Evolutionary conservation across 495 filamentous ascomycete species (phyloP), one percentile per base, ranked within the genome.

Genomic region (Articulospora tetracladia): DNA sequence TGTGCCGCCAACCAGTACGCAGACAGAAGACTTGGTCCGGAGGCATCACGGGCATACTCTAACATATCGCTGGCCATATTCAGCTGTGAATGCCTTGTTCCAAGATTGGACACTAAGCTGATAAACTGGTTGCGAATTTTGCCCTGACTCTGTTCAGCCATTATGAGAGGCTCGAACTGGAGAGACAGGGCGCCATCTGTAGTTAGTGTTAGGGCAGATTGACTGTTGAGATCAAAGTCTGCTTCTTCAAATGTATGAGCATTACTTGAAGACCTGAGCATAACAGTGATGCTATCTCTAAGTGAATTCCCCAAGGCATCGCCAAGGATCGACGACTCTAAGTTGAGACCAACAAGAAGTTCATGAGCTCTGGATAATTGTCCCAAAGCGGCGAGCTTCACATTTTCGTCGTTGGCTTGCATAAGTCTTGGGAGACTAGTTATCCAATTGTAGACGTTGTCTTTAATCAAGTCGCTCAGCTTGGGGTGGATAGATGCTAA

Each of bases 1-100:
- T 88, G 84, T 56, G 92, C 81, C 0, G 88, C 79, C 11, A 98
- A 77, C 95, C 95, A 98, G 66, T 93, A 85, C 13, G 85, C 86
- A 17, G 91, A 83, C 32, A 94, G 63, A 46, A 82, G 76, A 12
- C 81, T 76, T 19, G 78, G 70, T 3, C 83, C 83, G 11, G 79
- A 74, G 11, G 77, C 76, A 51, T 77, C 74, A 57, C 82, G 78
- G 25, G 88, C 70, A 32, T 83, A 78, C 23, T 79, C 79, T 28
- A 89, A 74, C 67, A 91, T 79, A 2, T 81, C 73, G 19, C 79
- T 73, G 20, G 85, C 86, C 22, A 85, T 64, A 39, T 66, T 74
- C 10, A 73, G 60, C 49, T 77, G 78, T 47, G 75, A 74, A 17
- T 72, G 55, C 11, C 70, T 57, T 17, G 77, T 73, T 15, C 79